Evolutionary conservation across 257 asterid genomes (phyloP).

Genomic region (Leonotis leonurus): DNA sequence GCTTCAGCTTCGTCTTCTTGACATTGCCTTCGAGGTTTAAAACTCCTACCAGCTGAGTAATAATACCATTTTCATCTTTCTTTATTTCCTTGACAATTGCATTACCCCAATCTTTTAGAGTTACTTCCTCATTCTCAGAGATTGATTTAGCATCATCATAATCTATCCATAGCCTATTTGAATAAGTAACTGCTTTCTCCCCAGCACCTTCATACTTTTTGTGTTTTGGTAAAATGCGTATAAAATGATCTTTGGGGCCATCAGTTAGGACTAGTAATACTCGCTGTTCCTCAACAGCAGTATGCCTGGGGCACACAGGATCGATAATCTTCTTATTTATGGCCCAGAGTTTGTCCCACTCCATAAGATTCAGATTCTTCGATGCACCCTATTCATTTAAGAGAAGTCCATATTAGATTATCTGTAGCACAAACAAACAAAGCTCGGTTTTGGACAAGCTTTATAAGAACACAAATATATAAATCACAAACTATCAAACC

Average conservation of each 20-base stretch:
- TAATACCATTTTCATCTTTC: slow-evolving; percentile 63
- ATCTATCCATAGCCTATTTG: slow-evolving; percentile 74
- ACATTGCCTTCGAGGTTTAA: slow-evolving; percentile 87
- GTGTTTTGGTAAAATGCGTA: slow-evolving; percentile 67
- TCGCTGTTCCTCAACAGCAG: slow-evolving; percentile 71
- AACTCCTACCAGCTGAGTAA: slow-evolving; percentile 64
- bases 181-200: slow-evolving; percentile 64
- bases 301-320: slow-evolving; percentile 93
- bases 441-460: neutral
- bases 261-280: slow-evolving; percentile 55
- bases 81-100: slow-evolving; percentile 70
- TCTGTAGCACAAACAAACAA: slow-evolving; percentile 1
- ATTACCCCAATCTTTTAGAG: slow-evolving; percentile 95
- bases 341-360: slow-evolving; percentile 99
- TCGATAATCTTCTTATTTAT: slow-evolving; percentile 87
- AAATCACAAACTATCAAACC: neutral
- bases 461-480: neutral
- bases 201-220: slow-evolving; percentile 94
- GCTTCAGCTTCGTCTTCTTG: slow-evolving; percentile 89
- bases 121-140: slow-evolving; percentile 70
- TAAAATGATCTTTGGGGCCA: slow-evolving; percentile 71
- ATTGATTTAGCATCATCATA: slow-evolving; percentile 79
- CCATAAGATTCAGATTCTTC: slow-evolving; percentile 97
- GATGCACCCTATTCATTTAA: slow-evolving; percentile 75
- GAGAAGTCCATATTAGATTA: slow-evolving; percentile 5